phyloP scores from a whole-genome alignment of 352 stramenopile genomes.

The Phytophthora sp. region DNA sequence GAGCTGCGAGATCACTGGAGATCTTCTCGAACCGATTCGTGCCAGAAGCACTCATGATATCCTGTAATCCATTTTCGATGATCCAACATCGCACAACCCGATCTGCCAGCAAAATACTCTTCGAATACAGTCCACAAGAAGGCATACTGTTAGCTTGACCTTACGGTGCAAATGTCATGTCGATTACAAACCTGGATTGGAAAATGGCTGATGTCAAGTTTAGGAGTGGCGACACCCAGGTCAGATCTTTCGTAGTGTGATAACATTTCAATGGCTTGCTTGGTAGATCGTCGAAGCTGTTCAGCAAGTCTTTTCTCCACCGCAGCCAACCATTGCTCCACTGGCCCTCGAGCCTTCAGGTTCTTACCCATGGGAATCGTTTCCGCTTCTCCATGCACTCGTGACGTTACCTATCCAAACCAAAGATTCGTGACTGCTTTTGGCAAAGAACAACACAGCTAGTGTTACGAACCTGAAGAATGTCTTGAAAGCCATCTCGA shows the following conservation, averaged over 20 bases:
- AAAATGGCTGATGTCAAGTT: constrained; percentile 11
- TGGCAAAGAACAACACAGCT: neutral
- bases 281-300: constrained; percentile 59
- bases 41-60: neutral
- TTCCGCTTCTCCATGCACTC: constrained; percentile 45
- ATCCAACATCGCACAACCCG: constrained; percentile 48
- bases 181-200: constrained; percentile 33
- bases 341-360: constrained; percentile 68
- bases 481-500: constrained; percentile 67
- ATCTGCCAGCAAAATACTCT: constrained; percentile 60
- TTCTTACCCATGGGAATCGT: constrained; percentile 73
- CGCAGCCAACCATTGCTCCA: constrained; percentile 69
- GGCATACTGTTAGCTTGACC: too few species aligned
- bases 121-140: neutral
- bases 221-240: neutral
- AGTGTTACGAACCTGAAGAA: constrained; percentile 37
- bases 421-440: too few species aligned
- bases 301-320: constrained; percentile 67
- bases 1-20: neutral
- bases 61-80: constrained; percentile 32
- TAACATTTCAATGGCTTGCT: constrained; percentile 42
- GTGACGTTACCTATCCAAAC: constrained; percentile 39
- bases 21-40: constrained; percentile 5
- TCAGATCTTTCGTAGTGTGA: constrained; percentile 1
- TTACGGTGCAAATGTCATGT: neutral